Evolutionary conservation across 2,329 filamentous ascomycete genomes (phyloP), one percentile per base, ranked within the genome.

Genomic region (Ophiocordyceps australis): DNA sequence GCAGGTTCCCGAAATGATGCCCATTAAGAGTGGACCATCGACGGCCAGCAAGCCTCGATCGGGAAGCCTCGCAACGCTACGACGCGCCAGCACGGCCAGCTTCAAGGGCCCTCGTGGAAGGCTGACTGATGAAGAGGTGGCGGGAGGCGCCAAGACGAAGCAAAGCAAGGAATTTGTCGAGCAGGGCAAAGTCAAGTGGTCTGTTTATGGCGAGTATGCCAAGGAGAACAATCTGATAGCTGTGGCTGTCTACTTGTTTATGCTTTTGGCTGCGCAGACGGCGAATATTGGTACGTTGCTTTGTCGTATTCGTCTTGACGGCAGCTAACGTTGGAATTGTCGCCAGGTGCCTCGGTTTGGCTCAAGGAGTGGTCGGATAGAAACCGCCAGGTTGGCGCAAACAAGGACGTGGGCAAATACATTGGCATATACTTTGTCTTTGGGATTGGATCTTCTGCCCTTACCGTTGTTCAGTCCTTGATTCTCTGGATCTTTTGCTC

Each of bases 401-500:
- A 95, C 45, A 64, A 69, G 7, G 43, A 85, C 20, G 67, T 92
- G 30, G 85, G 77, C 38, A 92, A 81, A 50, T 98, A 83, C 45
- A 79, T 98, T 43, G 82, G 86, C 30, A 71, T 98, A 35, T 98
- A 98, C 55, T 89, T 98, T 52, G 82, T 78, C 11, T 80, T 98
- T 50, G 91, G 89, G 24, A 67, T 98, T 26, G 86, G 86, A 17
- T 75, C 80, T 15, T 77, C 89, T 21, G 63, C 69, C 22, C 60
- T 98, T 35, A 86, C 91, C 4, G 82, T 95, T 22, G 45, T 91
- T 17, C 89, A 95, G 52, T 95, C 86, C 5, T 57, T 98, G 38
- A 83, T 98, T 35, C 62, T 98, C 16, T 98, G 89, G 89, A 95
- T 98, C 37, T 95, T 98, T 57, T 98, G 91, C 55, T 95, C 89